Evolutionary conservation across 345 rosid species (phyloP), one percentile per base, ranked within the genome.

Genomic region (Lenwebbia sp.): DNA sequence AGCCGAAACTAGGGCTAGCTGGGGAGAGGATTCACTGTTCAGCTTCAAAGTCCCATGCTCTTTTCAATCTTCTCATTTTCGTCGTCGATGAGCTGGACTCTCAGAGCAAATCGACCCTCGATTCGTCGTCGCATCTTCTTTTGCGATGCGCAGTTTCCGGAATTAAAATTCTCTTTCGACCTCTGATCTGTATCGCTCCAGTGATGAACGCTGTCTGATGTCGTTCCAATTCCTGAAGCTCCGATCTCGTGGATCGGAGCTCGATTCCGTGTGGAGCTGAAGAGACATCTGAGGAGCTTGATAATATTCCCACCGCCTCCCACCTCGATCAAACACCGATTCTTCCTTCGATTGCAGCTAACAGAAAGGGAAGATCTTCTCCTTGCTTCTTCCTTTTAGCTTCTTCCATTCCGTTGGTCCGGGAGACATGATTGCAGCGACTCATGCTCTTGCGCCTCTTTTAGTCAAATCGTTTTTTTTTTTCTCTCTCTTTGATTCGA

Each of bases 171-270:
- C 37, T 22, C 26, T 19, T 4, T 30, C 23, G 41, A 19, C 37
- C 13, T 70, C 81, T 11, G 47, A 70, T 70, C 13, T 33, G 26
- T 70, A 12, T 2, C 1, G 84, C 86, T 88, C 88, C 88, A 13
- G 52, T 90, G 91, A 90, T 85, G 91, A 90, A 21, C 53, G 30
- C 6, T 40, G 23, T 53, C 33, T 37, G 22, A 86, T 57, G 47
- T 87, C 87, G 91, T 90, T 90, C 90, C 89, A 88, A 90, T 90
- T 86, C 83, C 91, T 82, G 90, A 90, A 90, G 40, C 85, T 47
- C 84, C 56, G 84, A 25, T 54, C 40, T n/a, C 26, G 60, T 11
- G 10, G n/a, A 40, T n/a, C 84, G 84, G 84, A 78, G 85, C 30
- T 55, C 11, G 74, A 85, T 19, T 4, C 37, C 37, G 82, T 87